Percentiles rank a stretch among this genome's conserved stretches.
These are phyloP conservation scores for Caloboletus firmus DNA, from an alignment of 1,284 basidiomycete genomes.

Conservation along the genomic window DNA sequence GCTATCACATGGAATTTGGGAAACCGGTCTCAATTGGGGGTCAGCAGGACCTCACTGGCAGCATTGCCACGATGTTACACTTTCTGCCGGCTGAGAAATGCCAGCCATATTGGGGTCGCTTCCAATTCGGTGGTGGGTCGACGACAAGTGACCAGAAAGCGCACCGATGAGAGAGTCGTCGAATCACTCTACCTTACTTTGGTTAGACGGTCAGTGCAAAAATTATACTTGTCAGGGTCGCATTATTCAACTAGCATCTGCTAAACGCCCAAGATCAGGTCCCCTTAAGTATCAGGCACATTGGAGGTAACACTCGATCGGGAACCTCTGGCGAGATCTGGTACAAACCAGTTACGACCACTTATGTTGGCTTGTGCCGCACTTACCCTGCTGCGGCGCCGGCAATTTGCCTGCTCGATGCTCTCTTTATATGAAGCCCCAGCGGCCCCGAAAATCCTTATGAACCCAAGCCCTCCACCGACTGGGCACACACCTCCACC, in stretches of 20 bases:
- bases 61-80: constrained; percentile 30
- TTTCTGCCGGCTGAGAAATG: constrained; percentile 11
- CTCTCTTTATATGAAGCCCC: constrained; percentile 26
- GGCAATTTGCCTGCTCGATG: constrained; percentile 33
- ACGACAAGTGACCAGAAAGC: constrained; percentile 13
- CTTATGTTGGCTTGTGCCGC: constrained; percentile 34
- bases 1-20: constrained; percentile 8
- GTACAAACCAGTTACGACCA: constrained; percentile 29
- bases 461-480: constrained; percentile 28
- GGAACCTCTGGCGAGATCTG: constrained; percentile 34
- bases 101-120: constrained; percentile 17
- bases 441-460: constrained; percentile 37
- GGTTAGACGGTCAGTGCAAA: constrained; percentile 27
- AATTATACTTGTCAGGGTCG: constrained; percentile 31
- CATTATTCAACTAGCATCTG: constrained; percentile 18
- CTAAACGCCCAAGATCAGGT: constrained; percentile 27
- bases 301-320: constrained; percentile 24
- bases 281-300: constrained; percentile 33
- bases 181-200: constrained; percentile 31
- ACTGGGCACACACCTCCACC: constrained; percentile 1
- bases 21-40: constrained; percentile 23
- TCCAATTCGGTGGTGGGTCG: constrained; percentile 20
- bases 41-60: constrained; percentile 11
- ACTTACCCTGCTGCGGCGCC: constrained; percentile 32
- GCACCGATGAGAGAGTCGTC: constrained; percentile 17